These are phyloP conservation scores for Trypanosoma caninum DNA, from an alignment of 208 protist species.

Conservation along the genomic window DNA sequence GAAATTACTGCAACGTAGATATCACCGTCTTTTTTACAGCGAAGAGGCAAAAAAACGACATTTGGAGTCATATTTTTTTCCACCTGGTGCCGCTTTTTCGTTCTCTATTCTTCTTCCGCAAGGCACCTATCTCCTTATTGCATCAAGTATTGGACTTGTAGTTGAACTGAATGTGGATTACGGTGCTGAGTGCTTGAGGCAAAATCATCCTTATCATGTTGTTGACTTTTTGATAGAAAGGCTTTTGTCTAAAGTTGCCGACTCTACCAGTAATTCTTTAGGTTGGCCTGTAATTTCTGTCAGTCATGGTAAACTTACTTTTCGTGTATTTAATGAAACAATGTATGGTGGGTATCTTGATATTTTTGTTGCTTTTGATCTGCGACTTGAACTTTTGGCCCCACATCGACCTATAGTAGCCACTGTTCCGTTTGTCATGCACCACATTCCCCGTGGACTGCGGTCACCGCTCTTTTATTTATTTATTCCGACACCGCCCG, in stretches of 20 bases:
- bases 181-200: conserved; percentile 40
- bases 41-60: conserved; percentile 42
- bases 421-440: conserved; percentile 56
- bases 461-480: conserved; percentile 53
- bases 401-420: conserved; percentile 47
- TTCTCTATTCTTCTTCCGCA: conserved; percentile 48
- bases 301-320: conserved; percentile 74
- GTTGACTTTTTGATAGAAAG: conserved; percentile 15
- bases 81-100: conserved; percentile 48
- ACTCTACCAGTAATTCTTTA: not conserved
- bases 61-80: conserved; percentile 73
- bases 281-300: conserved; percentile 27
- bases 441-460: conserved; percentile 61
- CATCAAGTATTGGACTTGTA: conserved; percentile 52
- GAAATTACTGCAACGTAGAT: conserved; percentile 36
- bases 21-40: conserved; percentile 74
- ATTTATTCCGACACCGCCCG: conserved; percentile 60
- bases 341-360: conserved; percentile 65
- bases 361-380: conserved; percentile 65
- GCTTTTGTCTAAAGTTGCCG: not conserved
- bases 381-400: conserved; percentile 61
- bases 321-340: conserved; percentile 72
- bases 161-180: conserved; percentile 57
- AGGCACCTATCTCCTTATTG: conserved; percentile 58
- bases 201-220: conserved; percentile 34